phyloP scores from a whole-genome alignment of 2,329 filamentous ascomycete species.

The Diplodia intermedia region DNA sequence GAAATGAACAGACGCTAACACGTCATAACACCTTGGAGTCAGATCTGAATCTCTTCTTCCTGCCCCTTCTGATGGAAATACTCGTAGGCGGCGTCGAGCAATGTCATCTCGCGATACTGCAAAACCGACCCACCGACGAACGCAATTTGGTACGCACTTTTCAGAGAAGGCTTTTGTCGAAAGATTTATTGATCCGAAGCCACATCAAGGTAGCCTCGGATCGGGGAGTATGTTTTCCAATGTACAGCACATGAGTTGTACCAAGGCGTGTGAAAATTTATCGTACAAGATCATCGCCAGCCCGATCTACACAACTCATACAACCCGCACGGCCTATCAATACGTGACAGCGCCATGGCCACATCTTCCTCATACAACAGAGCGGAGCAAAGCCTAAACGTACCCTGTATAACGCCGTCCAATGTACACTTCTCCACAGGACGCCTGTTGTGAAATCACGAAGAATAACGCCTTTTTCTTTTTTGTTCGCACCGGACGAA shows the following conservation, averaged over 20 bases:
- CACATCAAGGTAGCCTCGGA: background rate
- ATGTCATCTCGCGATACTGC: background rate
- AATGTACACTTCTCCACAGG: background rate
- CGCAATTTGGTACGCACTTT: too few species aligned
- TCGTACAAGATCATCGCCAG: constrained; percentile 1
- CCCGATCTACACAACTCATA: background rate
- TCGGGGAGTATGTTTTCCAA: background rate
- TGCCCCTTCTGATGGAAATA: background rate
- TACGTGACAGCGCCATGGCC: constrained; percentile 9
- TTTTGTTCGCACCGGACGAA: background rate
- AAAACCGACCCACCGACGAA: background rate
- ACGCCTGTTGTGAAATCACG: background rate
- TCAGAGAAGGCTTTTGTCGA: background rate
- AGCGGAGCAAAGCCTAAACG: constrained; percentile 27
- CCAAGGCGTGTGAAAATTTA: background rate
- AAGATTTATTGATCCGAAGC: background rate
- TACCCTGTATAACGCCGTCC: constrained; percentile 20
- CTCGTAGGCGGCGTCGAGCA: background rate
- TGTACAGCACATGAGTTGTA: background rate
- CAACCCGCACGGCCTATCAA: constrained; percentile 15
- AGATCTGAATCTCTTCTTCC: background rate
- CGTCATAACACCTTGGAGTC: background rate
- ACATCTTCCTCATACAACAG: constrained; percentile 12
- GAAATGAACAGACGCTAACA: background rate
- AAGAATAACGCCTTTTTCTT: constrained; percentile 4